Base-by-base conservation (phyloP, 768 basidiomycete genomes). In the Psilocybe tampanensis region DNA sequence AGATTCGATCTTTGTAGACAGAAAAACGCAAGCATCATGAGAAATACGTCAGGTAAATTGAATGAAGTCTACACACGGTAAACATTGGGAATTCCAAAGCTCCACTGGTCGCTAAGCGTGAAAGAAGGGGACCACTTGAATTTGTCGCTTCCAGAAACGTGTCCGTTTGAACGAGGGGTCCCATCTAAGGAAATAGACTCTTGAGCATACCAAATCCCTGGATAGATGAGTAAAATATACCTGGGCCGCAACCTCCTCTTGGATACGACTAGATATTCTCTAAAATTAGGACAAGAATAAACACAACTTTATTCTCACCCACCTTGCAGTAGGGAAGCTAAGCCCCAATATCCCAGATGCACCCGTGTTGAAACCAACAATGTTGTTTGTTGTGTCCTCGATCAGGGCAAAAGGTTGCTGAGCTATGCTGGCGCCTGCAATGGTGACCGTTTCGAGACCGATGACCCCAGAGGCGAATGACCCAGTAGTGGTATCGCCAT, bases 271-370 rank as follows among this genome's bases (percentile, higher is more conserved):
- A 23, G 13, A 21, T 44, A 44, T 4, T n/a, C 45, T 2, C 26
- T 54, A n/a, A 34, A 29, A 32, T 42, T 52, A 41, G 22, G 36
- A 42, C 7, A 33, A 32, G 8, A 36, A 32, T 9, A 12, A 50
- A n/a, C 15, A 6, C 12, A 41, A 24, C 26, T 26, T n/a, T 41
- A 47, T 24, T 34, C 29, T 15, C n/a, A 39, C 41, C 21, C 36
- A 86, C 87, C 86, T 88, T 58, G 81, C 85, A 29, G 76, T 71
- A 33, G 89, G 87, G 63, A 90, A 89, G 0, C 88, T 85, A 12
- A 90, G 71, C 0, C 89, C 89, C 55, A 90, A 75, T 41, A 89
- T 88, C 2, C 87, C 88, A 9, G 81, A 77, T 3, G 84, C 76
- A 3, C 13, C 47, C n/a, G 47, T 29, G 19, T 77, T 78, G 32